Base-by-base conservation (phyloP, 768 basidiomycete genomes). In the Chiua virens region DNA sequence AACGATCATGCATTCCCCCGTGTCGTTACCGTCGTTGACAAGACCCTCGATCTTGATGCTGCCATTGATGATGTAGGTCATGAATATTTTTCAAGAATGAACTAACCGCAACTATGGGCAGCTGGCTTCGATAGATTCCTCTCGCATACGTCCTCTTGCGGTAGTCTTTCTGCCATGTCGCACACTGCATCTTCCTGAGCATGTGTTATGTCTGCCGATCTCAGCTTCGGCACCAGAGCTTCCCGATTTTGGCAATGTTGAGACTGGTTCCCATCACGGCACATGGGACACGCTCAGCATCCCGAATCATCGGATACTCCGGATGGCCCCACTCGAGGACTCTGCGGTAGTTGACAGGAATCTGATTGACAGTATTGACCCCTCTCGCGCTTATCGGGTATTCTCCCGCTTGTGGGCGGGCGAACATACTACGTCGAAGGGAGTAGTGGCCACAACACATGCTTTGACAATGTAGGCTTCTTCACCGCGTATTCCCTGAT, bases 381-480 rank as follows among this genome's bases (percentile, higher is more conserved):
- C 79, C 14, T 55, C 68, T 23, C 73, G 65, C 21, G 75, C 75
- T 20, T 70, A 75, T 53, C 74, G 73, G 38, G 73, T 75, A 23
- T 71, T 86, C 35, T 75, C 75, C 40, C 73, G 71, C 28, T 64
- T 83, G 28, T 69, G 76, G 48, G 66, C 69, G 0, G 57, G 64
- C 36, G 63, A 75, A 56, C 71, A 69, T 25, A 59, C 62, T 17
- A 37, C 55, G 30, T 32, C 62, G 45, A 78, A 71, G 63, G 64
- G 69, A 41, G 52, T 74, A 23, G 69, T 78, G n/a, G 73, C 72
- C 44, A 74, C 82, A 22, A 72, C 77, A 42, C 80, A 84, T 60
- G 75, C 85, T 32, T 73, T 85, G 42, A 86, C 85, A 20, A 70
- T 89, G 87, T 89, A 73, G n/a, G 83, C 37, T 47, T 47, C 37